Evolutionary conservation across 139 green algal species (phyloP).

Genomic region (Helicosporidium sp.): DNA sequence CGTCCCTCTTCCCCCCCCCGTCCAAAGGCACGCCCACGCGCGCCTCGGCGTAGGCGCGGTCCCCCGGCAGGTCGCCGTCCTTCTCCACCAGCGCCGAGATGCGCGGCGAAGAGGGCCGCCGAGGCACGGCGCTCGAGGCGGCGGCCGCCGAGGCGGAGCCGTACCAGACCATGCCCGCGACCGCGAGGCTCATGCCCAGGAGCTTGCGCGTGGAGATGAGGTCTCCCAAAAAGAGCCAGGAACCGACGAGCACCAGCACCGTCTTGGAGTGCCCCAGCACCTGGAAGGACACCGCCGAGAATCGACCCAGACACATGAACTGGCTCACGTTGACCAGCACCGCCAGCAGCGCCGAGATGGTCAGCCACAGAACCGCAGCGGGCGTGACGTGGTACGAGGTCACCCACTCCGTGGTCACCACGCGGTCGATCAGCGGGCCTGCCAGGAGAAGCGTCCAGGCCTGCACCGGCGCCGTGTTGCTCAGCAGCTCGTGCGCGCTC

Average conservation of each 20-base stretch:
- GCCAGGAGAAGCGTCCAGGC: slow-evolving; percentile 44
- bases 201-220: slow-evolving; percentile 34
- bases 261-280: slow-evolving; percentile 74
- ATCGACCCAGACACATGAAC: slow-evolving; percentile 84
- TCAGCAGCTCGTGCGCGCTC: slow-evolving; percentile 58
- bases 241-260: slow-evolving; percentile 49
- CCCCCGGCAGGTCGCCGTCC: no score
- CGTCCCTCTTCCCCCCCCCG: no score
- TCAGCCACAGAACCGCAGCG: not conserved
- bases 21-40: no score
- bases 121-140: no score
- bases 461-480: slow-evolving; percentile 62
- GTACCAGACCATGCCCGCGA: slow-evolving; percentile 61
- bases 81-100: no score
- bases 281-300: slow-evolving; percentile 81
- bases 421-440: slow-evolving; percentile 52
- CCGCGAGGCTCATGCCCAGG: slow-evolving; percentile 46
- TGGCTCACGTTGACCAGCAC: slow-evolving; percentile 75
- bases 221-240: slow-evolving; percentile 54
- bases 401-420: slow-evolving; percentile 36
- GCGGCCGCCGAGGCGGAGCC: slow-evolving; percentile 5
- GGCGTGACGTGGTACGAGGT: slow-evolving; percentile 29
- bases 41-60: no score
- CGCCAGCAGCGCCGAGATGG: slow-evolving; percentile 44
- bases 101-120: no score